Conservation (phyloP, 1,284 basidiomycete genomes). For the Cryptococcus amylolentus region DNA sequence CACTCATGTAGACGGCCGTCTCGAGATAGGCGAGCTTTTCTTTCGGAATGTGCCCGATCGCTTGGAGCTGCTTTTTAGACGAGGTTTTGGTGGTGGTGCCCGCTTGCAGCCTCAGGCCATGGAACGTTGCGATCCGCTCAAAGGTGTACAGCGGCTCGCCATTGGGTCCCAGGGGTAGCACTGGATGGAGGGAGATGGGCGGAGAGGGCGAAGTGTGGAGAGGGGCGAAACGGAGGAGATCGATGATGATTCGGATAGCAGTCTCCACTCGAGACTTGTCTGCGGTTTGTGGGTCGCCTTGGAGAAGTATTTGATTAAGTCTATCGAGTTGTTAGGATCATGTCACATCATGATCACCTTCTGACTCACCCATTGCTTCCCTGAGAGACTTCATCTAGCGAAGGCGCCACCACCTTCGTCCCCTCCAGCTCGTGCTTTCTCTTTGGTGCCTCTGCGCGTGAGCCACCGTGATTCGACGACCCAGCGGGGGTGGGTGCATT, state of each 20-base stretch:
- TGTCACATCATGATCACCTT: conserved; percentile 6
- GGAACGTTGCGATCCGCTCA: conserved; percentile 40
- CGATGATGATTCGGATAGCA: conserved; percentile 45
- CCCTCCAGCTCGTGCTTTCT: conserved; percentile 37
- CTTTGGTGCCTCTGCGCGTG: conserved; percentile 40
- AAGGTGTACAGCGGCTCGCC: conserved; percentile 32
- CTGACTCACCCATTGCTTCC: conserved; percentile 13
- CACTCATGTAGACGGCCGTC: conserved; percentile 46
- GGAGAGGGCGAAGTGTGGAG: conserved; percentile 14
- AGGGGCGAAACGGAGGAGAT: conserved; percentile 37
- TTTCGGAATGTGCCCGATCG: conserved; percentile 32
- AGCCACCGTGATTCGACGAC: conserved; percentile 21
- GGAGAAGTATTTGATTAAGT: conserved; percentile 35
- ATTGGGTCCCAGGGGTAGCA: conserved; percentile 28
- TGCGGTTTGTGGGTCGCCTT: conserved; percentile 44
- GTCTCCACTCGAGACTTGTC: conserved; percentile 47
- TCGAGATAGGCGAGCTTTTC: conserved; percentile 41
- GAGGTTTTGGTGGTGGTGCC: conserved; percentile 44
- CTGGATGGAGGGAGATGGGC: conserved; percentile 16
- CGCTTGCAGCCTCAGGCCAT: conserved; percentile 35
- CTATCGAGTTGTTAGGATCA: conserved; percentile 8
- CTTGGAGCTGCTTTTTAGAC: conserved; percentile 45
- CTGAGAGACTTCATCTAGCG: conserved; percentile 28
- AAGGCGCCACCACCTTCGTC: conserved; percentile 18
- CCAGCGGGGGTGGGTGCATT: conserved; percentile 19